phyloP scores from a whole-genome alignment of 768 basidiomycete genomes.

The Ephemerocybe angulata region DNA sequence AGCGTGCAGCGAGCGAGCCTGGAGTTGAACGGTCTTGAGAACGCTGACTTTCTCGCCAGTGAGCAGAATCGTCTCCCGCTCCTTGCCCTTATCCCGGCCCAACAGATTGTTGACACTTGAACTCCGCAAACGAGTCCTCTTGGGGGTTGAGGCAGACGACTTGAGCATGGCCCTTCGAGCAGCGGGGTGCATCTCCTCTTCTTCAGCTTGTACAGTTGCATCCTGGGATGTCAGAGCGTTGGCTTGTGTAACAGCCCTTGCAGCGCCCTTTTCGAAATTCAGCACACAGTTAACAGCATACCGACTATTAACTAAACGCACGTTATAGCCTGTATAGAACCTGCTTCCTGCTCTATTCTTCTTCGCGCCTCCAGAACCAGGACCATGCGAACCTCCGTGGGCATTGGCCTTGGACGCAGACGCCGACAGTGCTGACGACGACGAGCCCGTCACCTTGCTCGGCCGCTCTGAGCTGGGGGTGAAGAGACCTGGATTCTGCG shows the following conservation, averaged over 20 bases:
- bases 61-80: conserved; percentile 33
- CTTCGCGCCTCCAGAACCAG: conserved; percentile 71
- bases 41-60: conserved; percentile 49
- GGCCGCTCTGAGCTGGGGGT: too few relatives aligned
- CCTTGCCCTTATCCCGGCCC: background rate
- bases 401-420: conserved; percentile 6
- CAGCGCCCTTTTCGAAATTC: conserved; percentile 51
- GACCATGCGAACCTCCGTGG: conserved; percentile 42
- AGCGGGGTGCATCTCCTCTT: conserved; percentile 48
- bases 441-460: background rate
- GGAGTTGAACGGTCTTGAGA: conserved; percentile 59
- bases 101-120: conserved; percentile 41
- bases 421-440: background rate
- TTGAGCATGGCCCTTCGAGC: conserved; percentile 12
- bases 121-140: conserved; percentile 48
- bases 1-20: conserved; percentile 58
- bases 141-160: conserved; percentile 23
- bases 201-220: conserved; percentile 49
- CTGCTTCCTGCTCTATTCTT: conserved; percentile 62
- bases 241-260: conserved; percentile 70
- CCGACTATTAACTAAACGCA: too few relatives aligned
- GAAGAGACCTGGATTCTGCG: too few relatives aligned
- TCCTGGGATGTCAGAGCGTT: conserved; percentile 56
- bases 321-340: conserved; percentile 66
- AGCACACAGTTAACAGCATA: background rate